Conservation (phyloP, 768 basidiomycete genomes). For the Neoboletus magnificus region DNA sequence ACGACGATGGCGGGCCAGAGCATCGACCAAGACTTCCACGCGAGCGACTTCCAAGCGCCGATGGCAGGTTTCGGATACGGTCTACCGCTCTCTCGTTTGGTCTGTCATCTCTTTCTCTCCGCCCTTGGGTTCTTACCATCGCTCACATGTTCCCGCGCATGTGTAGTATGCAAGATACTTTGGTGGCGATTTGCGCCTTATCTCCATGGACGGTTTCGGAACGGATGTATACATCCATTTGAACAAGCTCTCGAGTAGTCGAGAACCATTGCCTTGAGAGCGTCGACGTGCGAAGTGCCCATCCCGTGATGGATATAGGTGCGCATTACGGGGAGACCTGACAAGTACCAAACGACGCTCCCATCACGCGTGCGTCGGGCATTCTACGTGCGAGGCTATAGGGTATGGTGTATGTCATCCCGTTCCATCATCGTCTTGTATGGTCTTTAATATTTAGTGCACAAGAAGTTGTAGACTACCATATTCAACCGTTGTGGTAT, state of each 20-base stretch:
- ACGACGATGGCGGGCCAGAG: slow-evolving; percentile 76
- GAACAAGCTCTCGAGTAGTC: slow-evolving; percentile 68
- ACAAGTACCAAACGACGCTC: neutral
- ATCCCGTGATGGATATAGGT: neutral
- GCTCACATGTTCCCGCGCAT: slow-evolving; percentile 3
- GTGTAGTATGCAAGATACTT: slow-evolving; percentile 89
- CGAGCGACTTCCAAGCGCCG: slow-evolving; percentile 93
- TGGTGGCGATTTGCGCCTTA: slow-evolving; percentile 87
- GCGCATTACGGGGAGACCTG: neutral
- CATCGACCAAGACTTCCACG: slow-evolving; percentile 69
- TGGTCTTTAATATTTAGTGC: neutral
- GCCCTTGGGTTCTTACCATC: slow-evolving; percentile 58
- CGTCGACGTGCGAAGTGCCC: neutral
- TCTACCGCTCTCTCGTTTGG: slow-evolving; percentile 85
- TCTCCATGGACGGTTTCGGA: slow-evolving; percentile 98
- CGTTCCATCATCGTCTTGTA: neutral
- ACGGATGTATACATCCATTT: slow-evolving; percentile 93
- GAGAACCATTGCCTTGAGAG: slow-evolving; percentile 23
- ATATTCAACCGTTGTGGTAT: neutral
- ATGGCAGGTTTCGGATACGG: slow-evolving; percentile 99
- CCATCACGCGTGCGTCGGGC: neutral
- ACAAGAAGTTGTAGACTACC: slow-evolving; percentile 1
- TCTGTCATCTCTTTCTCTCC: slow-evolving; percentile 45
- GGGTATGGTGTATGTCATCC: slow-evolving; percentile 3
- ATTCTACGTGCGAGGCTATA: neutral